phyloP scores from a whole-genome alignment of 192 early-diverging fungal genomes.

The Backusella westeae region DNA sequence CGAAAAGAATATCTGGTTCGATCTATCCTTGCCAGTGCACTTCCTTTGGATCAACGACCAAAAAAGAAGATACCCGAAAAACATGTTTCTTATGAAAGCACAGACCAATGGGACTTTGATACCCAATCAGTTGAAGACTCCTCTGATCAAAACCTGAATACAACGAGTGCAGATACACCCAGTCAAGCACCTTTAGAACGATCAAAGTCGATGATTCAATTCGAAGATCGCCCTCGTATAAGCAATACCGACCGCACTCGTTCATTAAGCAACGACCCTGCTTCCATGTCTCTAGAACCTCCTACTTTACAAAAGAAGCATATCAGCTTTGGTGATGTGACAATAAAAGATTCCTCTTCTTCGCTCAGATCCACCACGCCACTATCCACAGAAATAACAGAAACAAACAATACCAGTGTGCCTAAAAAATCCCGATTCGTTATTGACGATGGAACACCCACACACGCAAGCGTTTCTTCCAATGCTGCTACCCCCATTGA shows the following conservation, averaged over 20 bases:
- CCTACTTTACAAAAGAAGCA: constrained; percentile 2
- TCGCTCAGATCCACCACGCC: background rate
- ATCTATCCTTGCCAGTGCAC: constrained; percentile 54
- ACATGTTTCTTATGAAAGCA: constrained; percentile 39
- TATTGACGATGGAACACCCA: background rate
- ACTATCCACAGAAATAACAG: background rate
- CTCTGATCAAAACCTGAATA: background rate
- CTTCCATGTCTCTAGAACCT: background rate
- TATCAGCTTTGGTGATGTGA: constrained; percentile 11
- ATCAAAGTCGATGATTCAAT: constrained; percentile 3
- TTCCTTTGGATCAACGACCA: constrained; percentile 66
- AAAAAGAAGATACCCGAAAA: constrained; percentile 53
- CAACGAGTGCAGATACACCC: background rate
- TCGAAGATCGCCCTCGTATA: constrained; percentile 4
- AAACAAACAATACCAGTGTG: background rate
- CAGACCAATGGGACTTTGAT: constrained; percentile 71
- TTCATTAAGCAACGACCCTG: background rate
- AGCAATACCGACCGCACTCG: background rate
- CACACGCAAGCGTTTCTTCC: background rate
- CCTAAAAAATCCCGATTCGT: constrained; percentile 17
- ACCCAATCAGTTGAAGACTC: constrained; percentile 23
- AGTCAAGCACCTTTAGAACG: background rate
- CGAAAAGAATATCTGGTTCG: constrained; percentile 62
- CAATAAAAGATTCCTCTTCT: constrained; percentile 3
- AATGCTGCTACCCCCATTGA: background rate